A percentile compares a stretch with the other conserved stretches of the same genome.
Conservation (phyloP, 2,329 filamentous ascomycete species). For the Colletotrichum falcatum region DNA sequence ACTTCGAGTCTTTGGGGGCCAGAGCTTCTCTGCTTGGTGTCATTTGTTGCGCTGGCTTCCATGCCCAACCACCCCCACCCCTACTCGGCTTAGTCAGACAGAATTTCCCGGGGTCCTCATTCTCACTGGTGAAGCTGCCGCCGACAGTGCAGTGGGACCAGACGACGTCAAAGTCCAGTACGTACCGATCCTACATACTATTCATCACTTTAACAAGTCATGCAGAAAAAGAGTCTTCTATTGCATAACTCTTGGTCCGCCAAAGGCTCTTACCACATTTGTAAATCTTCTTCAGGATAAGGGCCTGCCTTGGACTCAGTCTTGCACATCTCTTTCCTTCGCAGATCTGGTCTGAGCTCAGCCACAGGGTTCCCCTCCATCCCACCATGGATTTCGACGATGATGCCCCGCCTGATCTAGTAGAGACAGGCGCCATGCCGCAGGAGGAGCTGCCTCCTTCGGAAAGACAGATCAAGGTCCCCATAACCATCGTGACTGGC, state of each 20-base stretch:
- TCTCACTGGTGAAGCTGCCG: constrained; percentile 10
- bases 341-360: constrained; percentile 31
- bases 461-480: constrained; percentile 74
- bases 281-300: neutral
- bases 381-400: constrained; percentile 72
- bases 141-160: constrained; percentile 5
- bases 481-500: constrained; percentile 88
- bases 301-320: too few species aligned
- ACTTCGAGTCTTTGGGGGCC: constrained; percentile 24
- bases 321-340: neutral
- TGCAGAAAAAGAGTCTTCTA: constrained; percentile 4
- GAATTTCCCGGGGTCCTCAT: neutral
- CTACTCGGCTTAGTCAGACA: constrained; percentile 32
- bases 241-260: neutral
- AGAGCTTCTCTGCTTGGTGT: constrained; percentile 30
- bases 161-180: constrained; percentile 31
- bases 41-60: neutral
- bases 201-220: neutral
- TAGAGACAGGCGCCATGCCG: constrained; percentile 57
- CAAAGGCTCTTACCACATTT: too few species aligned
- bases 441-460: constrained; percentile 53
- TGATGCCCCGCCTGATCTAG: constrained; percentile 74
- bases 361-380: constrained; percentile 36
- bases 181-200: constrained; percentile 7
- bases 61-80: neutral